These are phyloP conservation scores for Adansonia rubrostipa DNA, from an alignment of 441 rosid species.

Conservation along the genomic window DNA sequence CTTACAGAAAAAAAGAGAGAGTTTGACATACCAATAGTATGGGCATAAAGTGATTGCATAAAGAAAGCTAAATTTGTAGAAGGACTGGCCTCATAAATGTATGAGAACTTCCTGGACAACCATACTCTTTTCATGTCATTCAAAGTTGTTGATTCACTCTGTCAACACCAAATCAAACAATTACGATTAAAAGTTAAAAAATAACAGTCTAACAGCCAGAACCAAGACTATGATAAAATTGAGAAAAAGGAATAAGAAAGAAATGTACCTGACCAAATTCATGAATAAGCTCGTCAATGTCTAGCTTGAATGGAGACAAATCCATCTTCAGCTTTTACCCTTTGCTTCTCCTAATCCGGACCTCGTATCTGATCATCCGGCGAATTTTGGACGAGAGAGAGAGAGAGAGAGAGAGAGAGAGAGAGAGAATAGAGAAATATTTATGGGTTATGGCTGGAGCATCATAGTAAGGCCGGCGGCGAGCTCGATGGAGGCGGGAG, in stretches of 20 bases:
- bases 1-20: not conserved
- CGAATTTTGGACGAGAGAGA: not conserved
- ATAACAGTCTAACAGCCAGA: not conserved
- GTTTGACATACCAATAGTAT: constrained; percentile 52
- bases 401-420: too few relatives aligned
- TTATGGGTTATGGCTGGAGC: not conserved
- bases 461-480: not conserved
- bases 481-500: not conserved
- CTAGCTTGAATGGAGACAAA: constrained; percentile 65
- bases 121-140: constrained; percentile 76
- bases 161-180: constrained; percentile 23
- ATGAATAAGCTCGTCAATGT: constrained; percentile 71
- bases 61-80: constrained; percentile 55
- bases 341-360: not conserved
- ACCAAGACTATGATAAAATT: not conserved
- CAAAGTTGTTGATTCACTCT: constrained; percentile 53
- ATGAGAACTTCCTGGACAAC: constrained; percentile 69
- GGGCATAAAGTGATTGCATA: constrained; percentile 81
- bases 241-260: not conserved
- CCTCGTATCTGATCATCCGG: not conserved
- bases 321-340: constrained; percentile 35
- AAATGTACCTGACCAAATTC: constrained; percentile 61
- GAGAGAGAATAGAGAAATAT: too few relatives aligned
- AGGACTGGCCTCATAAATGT: constrained; percentile 68
- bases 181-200: not conserved